Evolutionary conservation across 257 asterid species (phyloP), one percentile per base, ranked within the genome.

Genomic region (Knoxia roxburghii): DNA sequence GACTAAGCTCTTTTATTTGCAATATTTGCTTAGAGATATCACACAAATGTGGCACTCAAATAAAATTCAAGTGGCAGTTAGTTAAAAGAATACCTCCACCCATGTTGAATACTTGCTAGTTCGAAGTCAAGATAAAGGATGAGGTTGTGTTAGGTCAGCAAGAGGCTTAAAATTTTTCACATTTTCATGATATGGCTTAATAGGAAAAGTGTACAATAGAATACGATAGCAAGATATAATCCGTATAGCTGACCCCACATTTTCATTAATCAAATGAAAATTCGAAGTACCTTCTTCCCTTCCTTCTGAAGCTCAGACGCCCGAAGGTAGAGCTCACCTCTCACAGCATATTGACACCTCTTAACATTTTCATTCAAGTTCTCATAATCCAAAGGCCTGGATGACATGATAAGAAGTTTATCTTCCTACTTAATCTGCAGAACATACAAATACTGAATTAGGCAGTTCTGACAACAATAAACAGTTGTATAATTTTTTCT

Each of bases 261-360:
- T n/a, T n/a, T n/a, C n/a, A n/a, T n/a, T n/a, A n/a, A n/a, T n/a
- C n/a, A n/a, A n/a, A 58, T 40, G 8, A 54, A 21, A 49, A 41
- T 12, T 13, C 20, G 65, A 35, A 14, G 26, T 79, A 91, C 99
- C 99, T 91, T 95, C 81, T 91, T 95, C 68, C 99, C 98, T 74
- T 95, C 97, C 78, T 89, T 95, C 82, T 95, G 99, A 83, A 95
- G 97, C 82, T 95, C 98, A 68, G 99, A 86, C 74, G 99, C 99
- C 51, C 97, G 96, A 70, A 95, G 99, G 81, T 95, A 95, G 75
- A 95, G 89, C 85, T 95, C 99, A 29, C 99, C 99, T 67, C 99
- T 86, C 73, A 95, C 98, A 66, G 99, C 98, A 77, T 95, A 95
- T 75, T 95, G 98, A 61, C 97, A 89, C 78, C 84, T 91, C 90